phyloP scores from a whole-genome alignment of 2,329 filamentous ascomycete genomes.

The Xylariaceae sp. region DNA sequence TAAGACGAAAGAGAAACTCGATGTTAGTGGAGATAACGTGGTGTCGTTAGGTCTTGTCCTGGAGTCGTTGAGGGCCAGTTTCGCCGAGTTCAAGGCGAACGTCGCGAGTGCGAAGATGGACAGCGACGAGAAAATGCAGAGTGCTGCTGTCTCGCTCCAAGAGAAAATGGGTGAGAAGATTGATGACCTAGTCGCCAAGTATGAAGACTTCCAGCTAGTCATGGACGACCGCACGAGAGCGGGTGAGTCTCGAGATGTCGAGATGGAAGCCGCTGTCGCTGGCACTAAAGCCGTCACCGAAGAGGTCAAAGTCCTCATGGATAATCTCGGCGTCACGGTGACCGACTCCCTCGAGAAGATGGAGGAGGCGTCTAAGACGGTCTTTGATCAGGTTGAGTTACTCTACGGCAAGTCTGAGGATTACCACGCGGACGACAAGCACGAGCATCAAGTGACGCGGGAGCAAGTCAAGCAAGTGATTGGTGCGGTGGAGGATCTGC shows the following conservation, averaged over 20 bases:
- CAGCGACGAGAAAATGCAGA: constrained; percentile 68
- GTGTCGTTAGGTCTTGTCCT: constrained; percentile 70
- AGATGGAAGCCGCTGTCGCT: constrained; percentile 67
- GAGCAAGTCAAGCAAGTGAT: constrained; percentile 74
- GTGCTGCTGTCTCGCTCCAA: constrained; percentile 49
- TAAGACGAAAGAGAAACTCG: constrained; percentile 69
- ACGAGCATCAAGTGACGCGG: constrained; percentile 76
- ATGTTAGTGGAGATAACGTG: constrained; percentile 66
- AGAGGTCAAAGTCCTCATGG: constrained; percentile 79
- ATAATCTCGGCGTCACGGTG: constrained; percentile 75
- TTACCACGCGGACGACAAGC: constrained; percentile 64
- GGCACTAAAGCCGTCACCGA: constrained; percentile 76
- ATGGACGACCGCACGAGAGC: constrained; percentile 69
- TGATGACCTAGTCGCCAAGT: constrained; percentile 74
- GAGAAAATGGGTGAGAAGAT: constrained; percentile 61
- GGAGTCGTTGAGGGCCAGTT: constrained; percentile 74
- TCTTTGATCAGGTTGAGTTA: constrained; percentile 77
- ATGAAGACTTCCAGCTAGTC: constrained; percentile 74
- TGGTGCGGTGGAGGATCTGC: constrained; percentile 66
- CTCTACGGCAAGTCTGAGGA: constrained; percentile 72
- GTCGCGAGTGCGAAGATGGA: constrained; percentile 78
- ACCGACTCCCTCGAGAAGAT: constrained; percentile 81
- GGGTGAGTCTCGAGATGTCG: constrained; percentile 65
- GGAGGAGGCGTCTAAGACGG: constrained; percentile 79
- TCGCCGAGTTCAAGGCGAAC: constrained; percentile 78